Percentiles rank a stretch among this genome's conserved stretches.
Evolutionary conservation across 345 rosid genomes (phyloP).

Genomic region (Hypericum perforatum): DNA sequence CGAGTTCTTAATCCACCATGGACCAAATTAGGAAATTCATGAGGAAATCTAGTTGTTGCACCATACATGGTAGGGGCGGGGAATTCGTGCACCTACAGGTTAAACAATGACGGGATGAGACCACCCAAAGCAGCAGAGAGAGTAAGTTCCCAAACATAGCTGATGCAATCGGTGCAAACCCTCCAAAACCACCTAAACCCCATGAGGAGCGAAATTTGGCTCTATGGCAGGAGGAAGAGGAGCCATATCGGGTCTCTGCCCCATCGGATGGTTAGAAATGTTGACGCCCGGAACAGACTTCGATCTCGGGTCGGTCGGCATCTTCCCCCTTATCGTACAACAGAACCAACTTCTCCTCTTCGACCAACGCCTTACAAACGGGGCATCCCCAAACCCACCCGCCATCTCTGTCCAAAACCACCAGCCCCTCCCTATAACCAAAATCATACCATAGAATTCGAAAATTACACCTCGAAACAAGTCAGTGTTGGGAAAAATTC

Average conservation of each 20-base stretch:
- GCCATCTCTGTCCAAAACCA: slow-evolving; percentile 26
- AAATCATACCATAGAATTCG: background rate
- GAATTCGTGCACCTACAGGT: slow-evolving; percentile 76
- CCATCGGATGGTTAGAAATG: slow-evolving; percentile 85
- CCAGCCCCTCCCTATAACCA: slow-evolving; percentile 12
- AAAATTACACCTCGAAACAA: no score
- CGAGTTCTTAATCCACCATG: no score
- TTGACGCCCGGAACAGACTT: slow-evolving; percentile 69
- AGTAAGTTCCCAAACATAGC: slow-evolving; percentile 76
- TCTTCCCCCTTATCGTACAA: slow-evolving; percentile 90
- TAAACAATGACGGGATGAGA: slow-evolving; percentile 70
- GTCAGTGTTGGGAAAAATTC: no score
- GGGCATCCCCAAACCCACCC: slow-evolving; percentile 78
- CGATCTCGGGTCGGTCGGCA: slow-evolving; percentile 74
- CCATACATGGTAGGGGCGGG: slow-evolving; percentile 79
- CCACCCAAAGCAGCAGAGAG: slow-evolving; percentile 81
- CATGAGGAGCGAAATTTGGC: slow-evolving; percentile 50
- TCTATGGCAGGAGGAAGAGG: slow-evolving; percentile 72
- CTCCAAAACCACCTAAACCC: slow-evolving; percentile 83
- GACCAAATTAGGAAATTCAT: slow-evolving; percentile 51
- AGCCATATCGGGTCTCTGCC: slow-evolving; percentile 97
- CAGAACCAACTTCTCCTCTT: slow-evolving; percentile 90
- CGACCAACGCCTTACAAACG: slow-evolving; percentile 77
- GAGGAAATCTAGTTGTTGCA: slow-evolving; percentile 57
- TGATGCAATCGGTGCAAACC: slow-evolving; percentile 64